These are phyloP conservation scores for Erodium texanum DNA, from an alignment of 441 rosid species.

Conservation along the genomic window DNA sequence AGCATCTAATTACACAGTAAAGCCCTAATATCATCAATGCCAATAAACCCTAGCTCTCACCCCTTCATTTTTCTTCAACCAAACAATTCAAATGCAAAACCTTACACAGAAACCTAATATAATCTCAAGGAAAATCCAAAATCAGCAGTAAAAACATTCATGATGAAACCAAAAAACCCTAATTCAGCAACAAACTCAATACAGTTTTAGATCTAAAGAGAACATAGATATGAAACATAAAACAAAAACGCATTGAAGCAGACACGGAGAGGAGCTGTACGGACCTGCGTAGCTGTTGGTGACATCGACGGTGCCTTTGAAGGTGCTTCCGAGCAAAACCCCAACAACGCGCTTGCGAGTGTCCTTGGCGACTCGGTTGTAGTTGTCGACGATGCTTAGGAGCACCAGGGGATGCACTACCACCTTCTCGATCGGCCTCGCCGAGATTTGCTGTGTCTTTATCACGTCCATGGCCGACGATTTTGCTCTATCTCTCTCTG, in stretches of 20 bases:
- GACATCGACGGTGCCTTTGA: constrained; percentile 68
- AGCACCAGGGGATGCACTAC: constrained; percentile 84
- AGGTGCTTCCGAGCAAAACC: constrained; percentile 57
- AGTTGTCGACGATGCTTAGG: constrained; percentile 82
- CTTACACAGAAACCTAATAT: not conserved
- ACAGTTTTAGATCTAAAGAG: not conserved
- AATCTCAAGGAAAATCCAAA: not conserved
- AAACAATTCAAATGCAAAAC: not conserved
- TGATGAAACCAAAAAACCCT: not conserved
- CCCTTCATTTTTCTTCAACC: not conserved
- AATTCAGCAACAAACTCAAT: not conserved
- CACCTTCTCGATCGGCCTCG: constrained; percentile 69
- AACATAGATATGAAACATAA: not conserved
- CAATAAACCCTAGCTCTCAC: not conserved
- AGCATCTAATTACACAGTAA: not conserved
- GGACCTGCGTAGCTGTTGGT: constrained; percentile 82
- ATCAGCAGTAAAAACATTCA: not conserved
- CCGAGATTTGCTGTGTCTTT: constrained; percentile 64
- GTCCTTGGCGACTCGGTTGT: constrained; percentile 80
- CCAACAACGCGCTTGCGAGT: constrained; percentile 79
- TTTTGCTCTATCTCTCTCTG: constrained; percentile 1
- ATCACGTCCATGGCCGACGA: constrained; percentile 54
- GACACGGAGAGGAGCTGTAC: not conserved
- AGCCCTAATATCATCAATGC: not conserved
- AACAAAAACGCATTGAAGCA: too few species aligned